Conservation (phyloP, 164 flowering plant genomes). For the Kalanchoe fedtschenkoi region DNA sequence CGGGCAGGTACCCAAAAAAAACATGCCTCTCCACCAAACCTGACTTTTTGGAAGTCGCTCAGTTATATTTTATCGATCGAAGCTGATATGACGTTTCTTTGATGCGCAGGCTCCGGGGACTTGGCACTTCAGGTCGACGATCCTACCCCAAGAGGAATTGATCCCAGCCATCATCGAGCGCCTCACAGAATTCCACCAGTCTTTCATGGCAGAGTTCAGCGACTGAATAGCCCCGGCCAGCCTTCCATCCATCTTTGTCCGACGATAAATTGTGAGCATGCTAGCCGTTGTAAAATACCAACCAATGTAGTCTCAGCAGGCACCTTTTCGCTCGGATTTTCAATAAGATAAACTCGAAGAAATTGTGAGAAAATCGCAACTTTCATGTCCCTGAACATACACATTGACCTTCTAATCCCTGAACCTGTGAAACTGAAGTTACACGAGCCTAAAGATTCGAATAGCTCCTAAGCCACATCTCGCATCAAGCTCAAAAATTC, state of each 20-base stretch:
- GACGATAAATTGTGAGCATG: too few species aligned
- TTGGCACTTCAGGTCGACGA: slow-evolving; percentile 95
- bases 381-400: too few species aligned
- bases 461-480: too few species aligned
- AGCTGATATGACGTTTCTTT: not conserved
- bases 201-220: slow-evolving; percentile 78
- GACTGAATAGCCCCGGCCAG: slow-evolving; percentile 23
- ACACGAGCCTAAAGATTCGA: not conserved
- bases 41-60: not conserved
- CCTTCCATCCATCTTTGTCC: not conserved
- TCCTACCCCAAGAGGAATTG: slow-evolving; percentile 92
- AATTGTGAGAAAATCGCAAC: too few species aligned
- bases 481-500: too few species aligned
- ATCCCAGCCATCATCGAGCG: slow-evolving; percentile 78
- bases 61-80: not conserved
- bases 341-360: too few species aligned
- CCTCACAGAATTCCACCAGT: slow-evolving; percentile 62
- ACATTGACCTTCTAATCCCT: too few species aligned
- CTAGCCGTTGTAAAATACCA: too few species aligned
- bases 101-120: slow-evolving; percentile 73
- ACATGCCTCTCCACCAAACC: not conserved
- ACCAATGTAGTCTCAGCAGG: too few species aligned
- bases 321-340: too few species aligned
- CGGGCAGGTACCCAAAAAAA: slow-evolving; percentile 57
- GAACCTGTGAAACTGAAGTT: not conserved